Base-by-base conservation (phyloP, 495 filamentous ascomycete genomes). In the Margaritispora aquatica region DNA sequence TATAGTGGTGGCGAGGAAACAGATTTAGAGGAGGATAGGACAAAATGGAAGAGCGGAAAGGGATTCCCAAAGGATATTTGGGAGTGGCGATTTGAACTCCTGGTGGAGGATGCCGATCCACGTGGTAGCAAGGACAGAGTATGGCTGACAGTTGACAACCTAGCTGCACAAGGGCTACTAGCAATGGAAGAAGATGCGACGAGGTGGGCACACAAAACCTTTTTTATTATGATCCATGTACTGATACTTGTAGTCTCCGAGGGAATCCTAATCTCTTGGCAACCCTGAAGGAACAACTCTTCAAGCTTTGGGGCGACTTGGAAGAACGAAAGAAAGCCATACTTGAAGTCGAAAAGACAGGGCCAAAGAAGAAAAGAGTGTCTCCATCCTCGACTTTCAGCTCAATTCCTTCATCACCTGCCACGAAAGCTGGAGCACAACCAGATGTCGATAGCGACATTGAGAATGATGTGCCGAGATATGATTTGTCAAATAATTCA, bases 291-390 rank as follows among this genome's bases (percentile, higher is more conserved):
- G 83, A 96, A 66, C 85, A 84, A 66, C 79, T 96, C 17, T 92
- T 85, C 69, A 73, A 81, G 27, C 77, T 97, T 8, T 97, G 93
- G 92, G 93, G 93, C 2, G 79, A 95, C 59, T 80, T 97, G 7
- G 86, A 90, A 68, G 90, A 96, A 67, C 66, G 48, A 89, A 88
- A 66, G 34, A 31, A 61, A n/a, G 63, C 50, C 38, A 17, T 19
- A 23, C 56, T 55, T 10, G 8, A 10, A 8, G 3, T 44, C 17
- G 3, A 7, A 44, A n/a, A 36, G 8, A 27, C 38, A 21, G 36
- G 15, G 29, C 17, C 20, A 44, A 48, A 36, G 17, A 27, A 19
- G 8, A 21, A 17, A 15, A 60, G 51, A 24, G 48, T 36, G 5
- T 7, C 47, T 7, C 63, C 59, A 34, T 31, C 57, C 54, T 73